Base-by-base conservation (phyloP, 495 filamentous ascomycete genomes). In the Talaromyces nanjingensis region DNA sequence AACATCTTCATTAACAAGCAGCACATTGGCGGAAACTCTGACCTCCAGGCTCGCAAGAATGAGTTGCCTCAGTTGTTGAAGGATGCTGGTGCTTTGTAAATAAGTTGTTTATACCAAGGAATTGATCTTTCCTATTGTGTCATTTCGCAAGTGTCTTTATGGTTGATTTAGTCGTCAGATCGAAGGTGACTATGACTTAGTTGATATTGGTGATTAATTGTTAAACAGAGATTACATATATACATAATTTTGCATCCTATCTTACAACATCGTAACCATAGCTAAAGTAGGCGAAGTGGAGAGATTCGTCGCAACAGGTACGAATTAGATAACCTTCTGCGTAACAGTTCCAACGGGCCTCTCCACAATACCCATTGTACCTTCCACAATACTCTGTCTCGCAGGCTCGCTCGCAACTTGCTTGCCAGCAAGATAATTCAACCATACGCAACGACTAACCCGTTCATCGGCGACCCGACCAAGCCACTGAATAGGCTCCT, bases 11-110 rank as follows among this genome's bases (percentile, higher is more conserved):
- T 99, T 79, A 75, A 76, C 67, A 74, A 92, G 81, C 75, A 92
- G 75, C 94, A 97, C 77, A 94, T 99, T 72, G 93, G 94, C 45
- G 94, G 94, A 58, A 97, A 98, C 84, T 96, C 92, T 6, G 96
- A 98, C 70, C 76, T 98, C 63, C 91, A 97, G 79, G 81, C 74
- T 2, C 82, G 74, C 74, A 87, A 85, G 77, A 49, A 25, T 0
- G 69, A 90, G 61, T 68, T 93, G 42, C 77, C 79, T 1, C 56
- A 63, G 8, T 69, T 92, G 72, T 74, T 93, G 72, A 83, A 84
- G 77, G 79, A 77, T 31, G 90, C 88, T 69, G 84, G 85, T 66
- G 89, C 89, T 66, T 61, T 87, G 62, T 89, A 81, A 59, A 47
- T 9, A 25, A 33, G 45, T 22, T 60, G 27, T 60, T 37, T 42